Evolutionary conservation across 306 rosid genomes (phyloP).

Genomic region (Geum urbanum): DNA sequence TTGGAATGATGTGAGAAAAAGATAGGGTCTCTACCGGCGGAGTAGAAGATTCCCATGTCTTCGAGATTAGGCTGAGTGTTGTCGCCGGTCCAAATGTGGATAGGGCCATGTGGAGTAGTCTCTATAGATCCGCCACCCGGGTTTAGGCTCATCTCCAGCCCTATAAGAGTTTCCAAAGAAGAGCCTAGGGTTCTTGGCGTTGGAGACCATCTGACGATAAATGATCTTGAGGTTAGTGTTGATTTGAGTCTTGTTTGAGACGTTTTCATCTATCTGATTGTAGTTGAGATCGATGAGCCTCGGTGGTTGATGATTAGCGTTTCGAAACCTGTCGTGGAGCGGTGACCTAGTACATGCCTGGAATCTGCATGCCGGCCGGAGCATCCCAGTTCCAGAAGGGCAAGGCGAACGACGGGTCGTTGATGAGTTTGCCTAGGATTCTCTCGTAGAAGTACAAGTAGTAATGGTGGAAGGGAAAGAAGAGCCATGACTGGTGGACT

Average conservation of each 20-base stretch:
- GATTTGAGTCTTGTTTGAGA: neutral
- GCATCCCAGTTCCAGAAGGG: conserved; percentile 85
- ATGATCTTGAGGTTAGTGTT: conserved; percentile 46
- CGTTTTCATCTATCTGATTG: neutral
- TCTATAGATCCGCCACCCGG: conserved; percentile 56
- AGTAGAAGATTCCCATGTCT: conserved; percentile 75
- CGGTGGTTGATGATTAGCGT: conserved; percentile 54
- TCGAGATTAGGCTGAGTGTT: conserved; percentile 40
- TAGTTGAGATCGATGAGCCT: conserved; percentile 44
- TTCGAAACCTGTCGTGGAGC: conserved; percentile 48
- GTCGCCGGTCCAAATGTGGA: conserved; percentile 63
- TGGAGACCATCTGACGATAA: conserved; percentile 71
- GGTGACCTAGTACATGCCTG: conserved; percentile 44
- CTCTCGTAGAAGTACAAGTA: conserved; percentile 70
- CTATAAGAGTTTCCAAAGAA: conserved; percentile 60
- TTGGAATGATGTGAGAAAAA: conserved; percentile 66
- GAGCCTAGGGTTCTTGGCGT: conserved; percentile 34
- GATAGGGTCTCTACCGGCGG: conserved; percentile 71
- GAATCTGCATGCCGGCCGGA: conserved; percentile 58
- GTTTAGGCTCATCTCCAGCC: conserved; percentile 51
- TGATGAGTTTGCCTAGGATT: conserved; percentile 59
- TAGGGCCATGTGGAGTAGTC: conserved; percentile 53
- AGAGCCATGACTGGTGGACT: conserved; percentile 75
- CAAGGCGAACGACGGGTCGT: conserved; percentile 55
- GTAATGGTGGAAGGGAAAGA: conserved; percentile 77